Evolutionary conservation across 179 eudicot genomes (phyloP).

Genomic region (Silene coronaria): DNA sequence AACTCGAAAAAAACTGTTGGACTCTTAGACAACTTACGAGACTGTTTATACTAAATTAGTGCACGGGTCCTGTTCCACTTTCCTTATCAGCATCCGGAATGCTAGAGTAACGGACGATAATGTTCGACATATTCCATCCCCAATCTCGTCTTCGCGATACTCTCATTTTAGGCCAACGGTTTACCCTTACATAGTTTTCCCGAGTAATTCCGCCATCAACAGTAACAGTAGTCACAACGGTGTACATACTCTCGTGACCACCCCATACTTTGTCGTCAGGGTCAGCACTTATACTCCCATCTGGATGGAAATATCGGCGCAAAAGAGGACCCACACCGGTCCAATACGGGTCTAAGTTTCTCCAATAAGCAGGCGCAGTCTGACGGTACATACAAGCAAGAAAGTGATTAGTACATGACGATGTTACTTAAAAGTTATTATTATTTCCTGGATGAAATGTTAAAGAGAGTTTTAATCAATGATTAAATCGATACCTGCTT

Average conservation of each 20-base stretch:
- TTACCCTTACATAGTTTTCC: conserved; percentile 71
- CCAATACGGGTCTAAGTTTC: conserved; percentile 68
- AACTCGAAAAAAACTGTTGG: background rate
- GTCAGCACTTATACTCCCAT: conserved; percentile 67
- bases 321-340: conserved; percentile 41
- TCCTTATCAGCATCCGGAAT: conserved; percentile 53
- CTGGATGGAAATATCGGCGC: conserved; percentile 72
- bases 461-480: background rate
- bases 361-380: conserved; percentile 72
- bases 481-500: background rate
- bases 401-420: background rate
- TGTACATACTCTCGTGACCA: conserved; percentile 65
- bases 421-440: background rate
- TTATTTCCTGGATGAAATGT: conserved; percentile 3
- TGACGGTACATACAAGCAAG: conserved; percentile 12
- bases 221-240: conserved; percentile 44
- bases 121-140: conserved; percentile 71
- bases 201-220: conserved; percentile 41
- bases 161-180: conserved; percentile 60
- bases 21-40: background rate
- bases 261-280: conserved; percentile 71
- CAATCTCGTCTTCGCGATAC: conserved; percentile 62
- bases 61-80: conserved; percentile 64
- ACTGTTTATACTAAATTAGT: background rate
- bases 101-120: conserved; percentile 51